Evolutionary conservation across 2,329 filamentous ascomycete genomes (phyloP).

Genomic region (Anisogramma anomala): DNA sequence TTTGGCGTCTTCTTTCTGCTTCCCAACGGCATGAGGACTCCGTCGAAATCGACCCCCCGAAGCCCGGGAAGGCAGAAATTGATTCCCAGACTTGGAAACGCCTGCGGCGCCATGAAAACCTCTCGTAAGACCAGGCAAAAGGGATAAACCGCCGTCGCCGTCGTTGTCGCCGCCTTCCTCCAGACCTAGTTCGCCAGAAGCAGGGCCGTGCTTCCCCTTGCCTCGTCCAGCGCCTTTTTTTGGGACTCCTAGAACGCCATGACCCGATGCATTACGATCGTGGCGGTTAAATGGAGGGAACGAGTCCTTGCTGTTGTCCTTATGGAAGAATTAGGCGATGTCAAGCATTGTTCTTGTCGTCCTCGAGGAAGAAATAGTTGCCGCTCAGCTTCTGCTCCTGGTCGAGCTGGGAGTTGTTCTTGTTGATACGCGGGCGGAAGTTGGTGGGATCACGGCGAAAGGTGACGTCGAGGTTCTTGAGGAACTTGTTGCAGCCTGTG

Average conservation of each 20-base stretch:
- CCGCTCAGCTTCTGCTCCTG: constrained; percentile 91
- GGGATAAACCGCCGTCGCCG: constrained; percentile 52
- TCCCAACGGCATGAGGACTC: too few species aligned
- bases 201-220: constrained; percentile 18
- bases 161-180: constrained; percentile 37
- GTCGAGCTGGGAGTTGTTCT: constrained; percentile 87
- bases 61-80: too few species aligned
- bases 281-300: constrained; percentile 24
- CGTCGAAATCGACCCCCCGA: too few species aligned
- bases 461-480: constrained; percentile 94
- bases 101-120: too few species aligned
- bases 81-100: too few species aligned
- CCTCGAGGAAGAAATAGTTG: constrained; percentile 98
- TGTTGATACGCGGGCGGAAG: constrained; percentile 97
- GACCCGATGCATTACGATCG: constrained; percentile 28
- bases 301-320: constrained; percentile 19
- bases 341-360: constrained; percentile 50
- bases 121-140: constrained; percentile 52
- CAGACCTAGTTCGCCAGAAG: constrained; percentile 24
- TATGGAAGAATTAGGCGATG: constrained; percentile 36
- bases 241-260: constrained; percentile 43
- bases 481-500: constrained; percentile 90
- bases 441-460: constrained; percentile 97
- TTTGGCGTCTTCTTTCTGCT: neutral
- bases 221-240: constrained; percentile 22